A percentile compares a stretch with the other conserved stretches of the same genome.
Evolutionary conservation across 164 flowering plant species (phyloP).

Genomic region (Magnolia kwangsiensis): DNA sequence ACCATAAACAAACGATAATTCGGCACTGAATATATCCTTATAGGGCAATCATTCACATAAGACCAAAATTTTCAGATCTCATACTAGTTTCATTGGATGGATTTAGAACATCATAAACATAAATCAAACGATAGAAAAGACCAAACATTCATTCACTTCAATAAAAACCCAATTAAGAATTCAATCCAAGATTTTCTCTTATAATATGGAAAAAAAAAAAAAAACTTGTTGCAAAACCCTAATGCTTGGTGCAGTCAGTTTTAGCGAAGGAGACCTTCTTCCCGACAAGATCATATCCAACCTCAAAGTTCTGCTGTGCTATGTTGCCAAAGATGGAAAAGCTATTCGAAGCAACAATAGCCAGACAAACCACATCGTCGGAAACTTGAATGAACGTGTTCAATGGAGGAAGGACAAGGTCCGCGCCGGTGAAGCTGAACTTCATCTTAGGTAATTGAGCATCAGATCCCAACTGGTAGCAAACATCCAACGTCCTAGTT

Average conservation of each 20-base stretch:
- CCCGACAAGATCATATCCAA: constrained; percentile 25
- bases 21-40: no score
- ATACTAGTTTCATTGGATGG: no score
- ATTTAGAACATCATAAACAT: no score
- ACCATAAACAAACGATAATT: no score
- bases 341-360: constrained; percentile 2
- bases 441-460: constrained; percentile 19
- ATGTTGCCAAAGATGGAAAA: constrained; percentile 24
- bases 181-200: no score
- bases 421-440: constrained; percentile 33
- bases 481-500: neutral
- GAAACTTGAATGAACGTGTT: constrained; percentile 20
- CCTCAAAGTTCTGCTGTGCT: constrained; percentile 26
- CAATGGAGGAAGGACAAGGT: constrained; percentile 14
- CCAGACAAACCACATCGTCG: constrained; percentile 19
- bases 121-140: no score
- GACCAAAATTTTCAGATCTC: no score
- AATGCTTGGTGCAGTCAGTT: constrained; percentile 23
- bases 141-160: no score
- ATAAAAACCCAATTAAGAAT: no score
- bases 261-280: constrained; percentile 25
- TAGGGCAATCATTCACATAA: no score
- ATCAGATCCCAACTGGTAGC: constrained; percentile 12
- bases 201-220: neutral
- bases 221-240: neutral